These are phyloP conservation scores for Phialophora tarda DNA, from an alignment of 2,329 filamentous ascomycete genomes.

Conservation along the genomic window DNA sequence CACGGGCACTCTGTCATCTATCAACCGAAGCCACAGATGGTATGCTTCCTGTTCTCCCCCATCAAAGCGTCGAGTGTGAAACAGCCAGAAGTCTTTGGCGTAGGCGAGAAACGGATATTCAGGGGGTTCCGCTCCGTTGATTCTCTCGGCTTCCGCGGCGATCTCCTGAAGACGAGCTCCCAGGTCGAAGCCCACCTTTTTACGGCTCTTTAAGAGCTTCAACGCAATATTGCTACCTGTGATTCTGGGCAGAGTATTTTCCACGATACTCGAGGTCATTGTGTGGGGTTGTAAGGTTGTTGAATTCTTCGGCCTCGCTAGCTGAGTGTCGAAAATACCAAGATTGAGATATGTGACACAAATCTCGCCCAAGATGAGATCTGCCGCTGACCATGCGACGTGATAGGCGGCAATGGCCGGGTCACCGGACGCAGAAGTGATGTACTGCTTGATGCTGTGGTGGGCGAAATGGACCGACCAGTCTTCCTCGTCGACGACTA, in stretches of 20 bases:
- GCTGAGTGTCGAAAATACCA: slow-evolving; percentile 19
- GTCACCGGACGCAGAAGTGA: slow-evolving; percentile 12
- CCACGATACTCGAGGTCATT: slow-evolving; percentile 6
- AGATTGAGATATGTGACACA: slow-evolving; percentile 31
- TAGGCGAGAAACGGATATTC: slow-evolving; percentile 20
- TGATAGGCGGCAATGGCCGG: neutral
- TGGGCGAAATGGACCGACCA: slow-evolving; percentile 26
- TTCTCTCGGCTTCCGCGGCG: neutral
- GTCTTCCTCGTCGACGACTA: slow-evolving; percentile 36
- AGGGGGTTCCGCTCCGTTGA: neutral
- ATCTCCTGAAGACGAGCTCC: neutral
- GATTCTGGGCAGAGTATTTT: neutral
- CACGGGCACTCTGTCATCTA: neutral
- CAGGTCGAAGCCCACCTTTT: neutral
- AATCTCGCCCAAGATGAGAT: slow-evolving; percentile 22
- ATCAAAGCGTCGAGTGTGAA: slow-evolving; percentile 10
- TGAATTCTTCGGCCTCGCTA: neutral
- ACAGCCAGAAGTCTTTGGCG: slow-evolving; percentile 19
- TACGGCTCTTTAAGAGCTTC: slow-evolving; percentile 12
- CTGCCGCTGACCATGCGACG: neutral
- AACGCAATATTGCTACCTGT: slow-evolving; percentile 12
- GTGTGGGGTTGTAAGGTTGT: neutral
- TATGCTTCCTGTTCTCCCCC: neutral
- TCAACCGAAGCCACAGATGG: slow-evolving; percentile 7
- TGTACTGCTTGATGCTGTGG: slow-evolving; percentile 26